Evolutionary conservation across 176 grass and related monocot genomes (phyloP).

Genomic region (Oryza meridionalis): DNA sequence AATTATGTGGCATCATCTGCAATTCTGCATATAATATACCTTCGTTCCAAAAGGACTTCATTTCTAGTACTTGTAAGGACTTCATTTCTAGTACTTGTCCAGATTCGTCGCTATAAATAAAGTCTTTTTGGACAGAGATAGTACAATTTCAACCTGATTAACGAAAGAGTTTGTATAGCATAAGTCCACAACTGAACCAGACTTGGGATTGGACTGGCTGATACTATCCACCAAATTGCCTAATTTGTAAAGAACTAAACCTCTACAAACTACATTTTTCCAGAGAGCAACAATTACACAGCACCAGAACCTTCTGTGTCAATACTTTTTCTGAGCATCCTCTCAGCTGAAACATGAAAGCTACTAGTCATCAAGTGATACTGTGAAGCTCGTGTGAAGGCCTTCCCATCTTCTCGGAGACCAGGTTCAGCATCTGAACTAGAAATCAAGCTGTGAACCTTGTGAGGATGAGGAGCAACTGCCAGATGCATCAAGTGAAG

Average conservation of each 20-base stretch:
- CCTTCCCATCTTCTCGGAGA: not conserved
- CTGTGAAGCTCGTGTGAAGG: not conserved
- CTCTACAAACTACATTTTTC: not conserved
- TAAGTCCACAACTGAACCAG: not conserved
- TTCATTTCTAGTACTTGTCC: too few species aligned
- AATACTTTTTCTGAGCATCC: not conserved
- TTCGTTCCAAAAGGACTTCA: too few species aligned
- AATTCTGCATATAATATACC: not conserved
- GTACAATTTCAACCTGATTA: not conserved
- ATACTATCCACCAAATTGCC: not conserved
- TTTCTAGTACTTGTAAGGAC: too few species aligned
- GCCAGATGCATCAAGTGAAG: slow-evolving; percentile 59
- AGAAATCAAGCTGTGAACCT: slow-evolving; percentile 83
- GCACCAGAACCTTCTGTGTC: not conserved
- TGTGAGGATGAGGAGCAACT: slow-evolving; percentile 64
- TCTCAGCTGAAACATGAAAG: not conserved
- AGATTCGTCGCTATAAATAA: too few species aligned
- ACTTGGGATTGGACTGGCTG: not conserved
- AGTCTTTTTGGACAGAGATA: too few species aligned
- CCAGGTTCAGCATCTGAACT: not conserved
- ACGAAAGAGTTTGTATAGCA: not conserved
- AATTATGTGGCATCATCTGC: not conserved
- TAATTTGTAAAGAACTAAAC: slow-evolving; percentile 10
- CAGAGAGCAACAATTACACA: not conserved
- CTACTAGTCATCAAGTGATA: not conserved